phyloP scores from a whole-genome alignment of 75 land plant genomes.

The Selaginella tamariscina region DNA sequence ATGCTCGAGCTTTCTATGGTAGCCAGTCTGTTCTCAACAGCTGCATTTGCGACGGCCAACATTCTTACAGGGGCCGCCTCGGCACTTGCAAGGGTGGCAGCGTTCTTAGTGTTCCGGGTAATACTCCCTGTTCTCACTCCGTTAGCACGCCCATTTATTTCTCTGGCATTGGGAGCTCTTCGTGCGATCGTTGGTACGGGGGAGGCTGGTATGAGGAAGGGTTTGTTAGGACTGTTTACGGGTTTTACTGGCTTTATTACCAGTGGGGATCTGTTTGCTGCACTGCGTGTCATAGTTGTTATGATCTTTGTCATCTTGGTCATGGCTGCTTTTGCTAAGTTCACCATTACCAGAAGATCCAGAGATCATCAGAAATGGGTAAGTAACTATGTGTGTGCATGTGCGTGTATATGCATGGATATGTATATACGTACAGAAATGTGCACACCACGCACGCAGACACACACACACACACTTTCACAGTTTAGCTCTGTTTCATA shows the following conservation, averaged over 20 bases:
- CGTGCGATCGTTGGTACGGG: constrained; percentile 19
- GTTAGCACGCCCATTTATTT: constrained; percentile 24
- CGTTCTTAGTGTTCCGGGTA: constrained; percentile 32
- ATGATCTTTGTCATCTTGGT: constrained; percentile 39
- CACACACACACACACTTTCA: too few species aligned
- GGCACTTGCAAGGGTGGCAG: constrained; percentile 37
- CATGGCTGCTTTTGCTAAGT: constrained; percentile 63
- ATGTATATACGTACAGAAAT: too few species aligned
- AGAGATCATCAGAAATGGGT: constrained; percentile 86
- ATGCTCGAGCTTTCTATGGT: constrained; percentile 57
- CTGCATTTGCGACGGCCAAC: constrained; percentile 50
- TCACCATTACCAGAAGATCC: constrained; percentile 73
- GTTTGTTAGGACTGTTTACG: constrained; percentile 16
- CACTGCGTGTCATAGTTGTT: constrained; percentile 30
- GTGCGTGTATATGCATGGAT: too few species aligned
- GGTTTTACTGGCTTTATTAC: constrained; percentile 26
- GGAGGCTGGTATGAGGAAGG: constrained; percentile 19
- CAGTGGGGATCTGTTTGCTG: constrained; percentile 36
- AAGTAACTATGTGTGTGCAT: too few species aligned
- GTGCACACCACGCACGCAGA: too few species aligned
- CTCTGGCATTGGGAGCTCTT: constrained; percentile 11
- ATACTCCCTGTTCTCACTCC: constrained; percentile 47
- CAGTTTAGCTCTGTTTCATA: background rate
- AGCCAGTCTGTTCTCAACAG: constrained; percentile 50
- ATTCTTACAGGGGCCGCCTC: constrained; percentile 48